Conservation (phyloP, 441 rosid genomes). For the Pelargonium citronellum region DNA sequence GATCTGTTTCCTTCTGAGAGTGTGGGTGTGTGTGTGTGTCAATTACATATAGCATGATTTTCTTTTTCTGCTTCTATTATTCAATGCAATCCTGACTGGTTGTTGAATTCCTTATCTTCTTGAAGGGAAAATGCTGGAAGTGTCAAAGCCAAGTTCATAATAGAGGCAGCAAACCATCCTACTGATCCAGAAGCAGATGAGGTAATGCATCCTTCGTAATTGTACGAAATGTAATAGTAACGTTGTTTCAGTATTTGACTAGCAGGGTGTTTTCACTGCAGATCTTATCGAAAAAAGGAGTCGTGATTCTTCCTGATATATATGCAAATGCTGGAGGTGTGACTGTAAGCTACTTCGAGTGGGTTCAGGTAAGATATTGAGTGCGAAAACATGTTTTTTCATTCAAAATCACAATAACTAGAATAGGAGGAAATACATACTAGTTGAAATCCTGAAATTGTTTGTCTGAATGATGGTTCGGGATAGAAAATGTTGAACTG, state of each 20-base stretch:
- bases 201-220: slow-evolving; percentile 30
- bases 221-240: neutral
- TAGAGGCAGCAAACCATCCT: slow-evolving; percentile 97
- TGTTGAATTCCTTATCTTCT: neutral
- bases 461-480: too few species aligned
- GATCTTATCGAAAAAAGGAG: slow-evolving; percentile 52
- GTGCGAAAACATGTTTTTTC: neutral
- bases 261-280: slow-evolving; percentile 27
- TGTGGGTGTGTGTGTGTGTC: too few species aligned
- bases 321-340: slow-evolving; percentile 18
- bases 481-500: too few species aligned
- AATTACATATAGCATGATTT: too few species aligned
- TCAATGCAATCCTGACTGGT: slow-evolving; percentile 1
- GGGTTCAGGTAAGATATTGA: slow-evolving; percentile 8
- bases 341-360: slow-evolving; percentile 7
- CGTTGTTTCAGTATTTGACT: neutral
- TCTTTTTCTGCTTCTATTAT: too few species aligned
- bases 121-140: slow-evolving; percentile 82
- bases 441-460: too few species aligned
- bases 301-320: slow-evolving; percentile 16
- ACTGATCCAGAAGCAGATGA: slow-evolving; percentile 95
- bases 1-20: too few species aligned
- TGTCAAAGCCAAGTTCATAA: slow-evolving; percentile 86
- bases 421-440: too few species aligned
- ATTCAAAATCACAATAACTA: neutral